These are phyloP conservation scores for Pythium dissotocum DNA, from an alignment of 352 stramenopile species.

Conservation along the genomic window DNA sequence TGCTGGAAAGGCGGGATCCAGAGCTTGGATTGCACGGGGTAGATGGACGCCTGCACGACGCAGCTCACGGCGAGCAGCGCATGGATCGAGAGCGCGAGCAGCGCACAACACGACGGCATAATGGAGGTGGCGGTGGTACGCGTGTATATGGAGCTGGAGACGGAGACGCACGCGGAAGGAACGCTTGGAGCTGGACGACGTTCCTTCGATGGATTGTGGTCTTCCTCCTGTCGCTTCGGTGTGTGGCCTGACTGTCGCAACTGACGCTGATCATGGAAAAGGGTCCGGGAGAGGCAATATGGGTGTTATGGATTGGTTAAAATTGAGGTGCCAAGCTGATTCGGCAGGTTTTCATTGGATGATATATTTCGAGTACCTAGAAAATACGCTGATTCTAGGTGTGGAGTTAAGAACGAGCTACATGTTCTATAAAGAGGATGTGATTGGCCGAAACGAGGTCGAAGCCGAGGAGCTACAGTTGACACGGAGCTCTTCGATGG, in stretches of 20 bases:
- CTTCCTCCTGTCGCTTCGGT: not conserved
- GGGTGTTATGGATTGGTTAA: not conserved
- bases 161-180: not conserved
- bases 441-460: constrained; percentile 24
- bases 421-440: not conserved
- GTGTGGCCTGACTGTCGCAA: not conserved
- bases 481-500: constrained; percentile 15
- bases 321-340: not conserved
- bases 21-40: constrained; percentile 63
- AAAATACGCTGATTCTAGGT: not conserved
- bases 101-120: constrained; percentile 10
- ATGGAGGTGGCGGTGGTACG: not conserved
- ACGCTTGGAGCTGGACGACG: not conserved
- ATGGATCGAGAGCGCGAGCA: constrained; percentile 14
- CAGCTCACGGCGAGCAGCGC: not conserved
- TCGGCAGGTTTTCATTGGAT: not conserved
- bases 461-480: constrained; percentile 19
- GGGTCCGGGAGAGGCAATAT: not conserved
- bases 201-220: not conserved
- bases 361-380: not conserved
- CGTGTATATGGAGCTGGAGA: not conserved
- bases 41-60: constrained; percentile 54
- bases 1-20: constrained; percentile 84
- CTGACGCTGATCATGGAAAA: constrained; percentile 2
- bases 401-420: not conserved